Evolutionary conservation across 2,329 filamentous ascomycete genomes (phyloP).

Genomic region (Aspergillus sp.): DNA sequence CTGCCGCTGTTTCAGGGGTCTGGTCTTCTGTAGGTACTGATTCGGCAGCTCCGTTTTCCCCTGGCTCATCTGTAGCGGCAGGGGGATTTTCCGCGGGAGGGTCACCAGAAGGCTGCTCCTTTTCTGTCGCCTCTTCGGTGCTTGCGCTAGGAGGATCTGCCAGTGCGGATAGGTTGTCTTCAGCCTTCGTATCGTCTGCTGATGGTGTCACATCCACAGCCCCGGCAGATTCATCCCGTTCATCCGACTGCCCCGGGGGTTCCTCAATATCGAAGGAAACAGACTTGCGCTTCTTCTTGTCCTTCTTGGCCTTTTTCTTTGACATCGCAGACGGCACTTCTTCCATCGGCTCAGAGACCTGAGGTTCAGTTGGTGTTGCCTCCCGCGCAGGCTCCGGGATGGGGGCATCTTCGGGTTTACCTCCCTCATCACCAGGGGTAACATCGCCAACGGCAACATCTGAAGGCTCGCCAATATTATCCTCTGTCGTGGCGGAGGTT

Average conservation of each 20-base stretch:
- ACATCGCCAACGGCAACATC: background rate
- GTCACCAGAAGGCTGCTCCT: background rate
- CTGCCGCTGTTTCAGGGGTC: background rate
- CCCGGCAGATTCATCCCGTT: slow-evolving; percentile 2
- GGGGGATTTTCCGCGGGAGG: background rate
- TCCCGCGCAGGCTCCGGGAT: slow-evolving; percentile 2
- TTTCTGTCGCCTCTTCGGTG: background rate
- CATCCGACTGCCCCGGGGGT: slow-evolving; percentile 2
- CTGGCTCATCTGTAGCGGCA: background rate
- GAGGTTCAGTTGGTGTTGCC: slow-evolving; percentile 1
- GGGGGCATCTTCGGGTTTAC: background rate
- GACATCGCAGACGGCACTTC: slow-evolving; percentile 10
- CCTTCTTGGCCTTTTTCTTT: slow-evolving; percentile 36
- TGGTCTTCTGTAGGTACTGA: too few relatives aligned
- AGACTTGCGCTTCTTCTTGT: slow-evolving; percentile 21
- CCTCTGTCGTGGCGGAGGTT: slow-evolving; percentile 1
- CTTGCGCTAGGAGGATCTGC: background rate
- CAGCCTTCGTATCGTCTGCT: background rate
- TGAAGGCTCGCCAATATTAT: slow-evolving; percentile 1
- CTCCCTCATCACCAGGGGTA: slow-evolving; percentile 1
- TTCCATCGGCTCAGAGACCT: slow-evolving; percentile 3
- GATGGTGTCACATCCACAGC: background rate
- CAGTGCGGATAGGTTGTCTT: background rate
- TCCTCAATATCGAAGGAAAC: slow-evolving; percentile 18
- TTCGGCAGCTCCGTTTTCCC: too few relatives aligned